Base-by-base conservation (phyloP, 345 rosid genomes). In the Boechera retrofracta region DNA sequence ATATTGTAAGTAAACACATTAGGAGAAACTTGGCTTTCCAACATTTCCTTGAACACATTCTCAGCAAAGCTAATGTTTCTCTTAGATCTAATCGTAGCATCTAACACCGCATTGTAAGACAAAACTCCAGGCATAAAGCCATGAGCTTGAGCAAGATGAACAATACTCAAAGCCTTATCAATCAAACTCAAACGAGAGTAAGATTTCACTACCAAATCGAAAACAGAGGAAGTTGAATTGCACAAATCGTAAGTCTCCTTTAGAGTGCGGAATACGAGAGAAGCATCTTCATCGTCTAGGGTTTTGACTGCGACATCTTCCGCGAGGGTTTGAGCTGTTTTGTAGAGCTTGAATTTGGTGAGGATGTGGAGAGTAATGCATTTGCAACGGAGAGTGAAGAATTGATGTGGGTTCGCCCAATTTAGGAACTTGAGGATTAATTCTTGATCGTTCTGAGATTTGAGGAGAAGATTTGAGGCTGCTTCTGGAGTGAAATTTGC, bases 81-180 rank as follows among this genome's bases (percentile, higher is more conserved):
- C 64, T 64, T 84, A 61, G 85, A 80, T 83, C 98, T 83, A 54
- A 91, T 81, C 48, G 87, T 69, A 2, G 96, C 87, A 78, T 93
- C 98, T 56, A 93, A 68, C 9, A 93, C 79, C 8, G 98, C 90
- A 78, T 93, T 93, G 69, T 93, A 93, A 1, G 97, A 86, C 66
- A 93, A 82, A 44, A 89, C 88, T n/a, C 98, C 98, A 32, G 97
- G 98, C 97, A 93, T 89, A 31, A 89, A 89, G 45, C 97, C 98
- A 76, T 86, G 79, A 24, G 58, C 35, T 64, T 88, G 86, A 16
- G 96, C 96, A 28, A 85, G 78, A 81, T 70, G 77, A 15, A 93
- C 79, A 35, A 93, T 73, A 33, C 81, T 81, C 63, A 84, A 31
- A 72, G 94, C 95, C 81, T 91, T 85, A 67, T 86, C 91, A 21